Evolutionary conservation across 1,284 basidiomycete genomes (phyloP).

Genomic region (Filobasidium uniguttulatum): DNA sequence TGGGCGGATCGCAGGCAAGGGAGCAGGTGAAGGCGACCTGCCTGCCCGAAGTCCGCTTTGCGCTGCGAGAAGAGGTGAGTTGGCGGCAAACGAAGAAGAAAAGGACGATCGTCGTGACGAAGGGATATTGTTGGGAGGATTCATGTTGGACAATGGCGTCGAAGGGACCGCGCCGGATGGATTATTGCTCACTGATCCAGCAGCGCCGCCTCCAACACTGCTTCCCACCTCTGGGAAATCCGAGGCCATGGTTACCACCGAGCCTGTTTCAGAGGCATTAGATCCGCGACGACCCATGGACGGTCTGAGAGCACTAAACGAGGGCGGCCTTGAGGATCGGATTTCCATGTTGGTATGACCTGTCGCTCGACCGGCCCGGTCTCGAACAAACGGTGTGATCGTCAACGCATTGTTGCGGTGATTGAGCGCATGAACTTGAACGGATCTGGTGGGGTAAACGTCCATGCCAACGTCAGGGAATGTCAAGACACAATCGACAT

Average conservation of each 20-base stretch:
- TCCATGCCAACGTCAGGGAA: too few relatives aligned
- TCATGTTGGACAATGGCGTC: constrained; percentile 32
- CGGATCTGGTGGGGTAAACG: constrained; percentile 44
- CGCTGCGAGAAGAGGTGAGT: constrained; percentile 29
- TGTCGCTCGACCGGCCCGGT: constrained; percentile 11
- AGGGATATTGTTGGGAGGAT: constrained; percentile 35
- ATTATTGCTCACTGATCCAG: constrained; percentile 48
- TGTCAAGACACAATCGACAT: neutral
- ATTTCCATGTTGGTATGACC: constrained; percentile 31
- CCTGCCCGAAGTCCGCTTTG: constrained; percentile 41
- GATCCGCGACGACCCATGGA: constrained; percentile 53
- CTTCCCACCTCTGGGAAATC: constrained; percentile 38
- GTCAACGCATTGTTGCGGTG: constrained; percentile 66
- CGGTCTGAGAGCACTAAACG: constrained; percentile 40
- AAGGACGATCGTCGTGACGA: constrained; percentile 73
- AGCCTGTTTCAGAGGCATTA: constrained; percentile 58
- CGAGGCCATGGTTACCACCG: constrained; percentile 44
- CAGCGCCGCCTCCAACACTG: constrained; percentile 18
- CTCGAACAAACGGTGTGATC: constrained; percentile 46
- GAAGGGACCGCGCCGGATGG: constrained; percentile 36
- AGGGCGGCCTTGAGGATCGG: constrained; percentile 35
- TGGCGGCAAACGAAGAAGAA: constrained; percentile 43
- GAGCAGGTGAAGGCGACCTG: constrained; percentile 76
- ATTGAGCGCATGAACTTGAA: constrained; percentile 72
- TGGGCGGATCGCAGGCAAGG: constrained; percentile 66